These are phyloP conservation scores for Solioccasus polychromus DNA, from an alignment of 768 basidiomycete species.

Conservation along the genomic window DNA sequence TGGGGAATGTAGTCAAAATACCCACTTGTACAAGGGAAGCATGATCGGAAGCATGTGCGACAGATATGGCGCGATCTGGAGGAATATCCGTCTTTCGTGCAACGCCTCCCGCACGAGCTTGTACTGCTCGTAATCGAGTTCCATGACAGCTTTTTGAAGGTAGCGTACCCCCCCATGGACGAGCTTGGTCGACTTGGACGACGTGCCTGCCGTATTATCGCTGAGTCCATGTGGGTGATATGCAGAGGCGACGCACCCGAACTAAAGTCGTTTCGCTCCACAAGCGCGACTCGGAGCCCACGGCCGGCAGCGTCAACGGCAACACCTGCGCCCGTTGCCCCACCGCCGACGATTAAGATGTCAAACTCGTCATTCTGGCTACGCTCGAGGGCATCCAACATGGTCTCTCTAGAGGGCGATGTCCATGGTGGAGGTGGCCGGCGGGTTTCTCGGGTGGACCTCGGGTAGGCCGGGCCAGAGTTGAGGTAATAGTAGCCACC, in stretches of 20 bases:
- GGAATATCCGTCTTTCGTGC: conserved; percentile 85
- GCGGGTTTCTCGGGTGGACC: conserved; percentile 61
- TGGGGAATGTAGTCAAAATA: too few species aligned
- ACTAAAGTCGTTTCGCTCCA: conserved; percentile 90
- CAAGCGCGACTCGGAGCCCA: conserved; percentile 88
- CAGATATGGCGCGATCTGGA: conserved; percentile 94
- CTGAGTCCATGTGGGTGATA: too few species aligned
- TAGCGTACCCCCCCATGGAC: conserved; percentile 99
- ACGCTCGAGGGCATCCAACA: conserved; percentile 51
- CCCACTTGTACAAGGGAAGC: conserved; percentile 91
- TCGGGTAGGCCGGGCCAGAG: conserved; percentile 67
- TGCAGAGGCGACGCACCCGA: conserved; percentile 73
- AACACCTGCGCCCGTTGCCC: conserved; percentile 95
- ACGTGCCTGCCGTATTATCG: too few species aligned
- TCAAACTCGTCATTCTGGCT: conserved; percentile 59
- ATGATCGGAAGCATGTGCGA: conserved; percentile 94
- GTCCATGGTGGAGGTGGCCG: conserved; percentile 78
- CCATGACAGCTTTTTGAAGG: conserved; percentile 98
- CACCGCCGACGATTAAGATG: conserved; percentile 85
- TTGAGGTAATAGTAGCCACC: conserved; percentile 71
- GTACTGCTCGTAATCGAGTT: conserved; percentile 94
- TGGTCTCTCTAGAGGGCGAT: conserved; percentile 65
- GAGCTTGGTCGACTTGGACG: conserved; percentile 96
- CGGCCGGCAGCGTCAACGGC: conserved; percentile 92
- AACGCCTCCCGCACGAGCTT: too few species aligned